These are phyloP conservation scores for Sphagnum magellanicum DNA, from an alignment of 228 moss, liverwort and hornwort genomes.

Conservation along the genomic window DNA sequence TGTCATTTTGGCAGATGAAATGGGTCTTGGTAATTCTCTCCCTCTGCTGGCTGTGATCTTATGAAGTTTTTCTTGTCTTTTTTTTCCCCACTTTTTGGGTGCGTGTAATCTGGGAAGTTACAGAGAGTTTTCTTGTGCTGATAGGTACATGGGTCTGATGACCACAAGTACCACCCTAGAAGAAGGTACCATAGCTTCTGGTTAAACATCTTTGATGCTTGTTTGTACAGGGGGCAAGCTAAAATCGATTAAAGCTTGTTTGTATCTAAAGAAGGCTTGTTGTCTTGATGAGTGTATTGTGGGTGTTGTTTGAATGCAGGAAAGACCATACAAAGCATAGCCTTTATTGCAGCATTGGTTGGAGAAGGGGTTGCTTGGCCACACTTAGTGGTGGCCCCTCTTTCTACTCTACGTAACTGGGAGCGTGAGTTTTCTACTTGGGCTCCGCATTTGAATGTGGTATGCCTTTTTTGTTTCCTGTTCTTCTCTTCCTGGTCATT, in stretches of 20 bases:
- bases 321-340: constrained; percentile 82
- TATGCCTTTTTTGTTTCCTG: constrained; percentile 19
- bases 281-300: too few species aligned
- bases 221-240: neutral
- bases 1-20: constrained; percentile 96
- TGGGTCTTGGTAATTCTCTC: constrained; percentile 66
- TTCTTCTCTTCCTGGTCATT: neutral
- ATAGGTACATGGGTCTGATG: too few species aligned
- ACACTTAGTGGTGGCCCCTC: constrained; percentile 88
- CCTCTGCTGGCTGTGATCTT: neutral
- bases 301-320: constrained; percentile 25
- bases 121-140: too few species aligned
- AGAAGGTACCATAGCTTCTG: too few species aligned
- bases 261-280: too few species aligned
- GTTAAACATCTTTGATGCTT: neutral
- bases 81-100: neutral
- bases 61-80: neutral
- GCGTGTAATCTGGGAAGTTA: too few species aligned
- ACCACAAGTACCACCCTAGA: too few species aligned
- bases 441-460: constrained; percentile 97
- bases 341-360: constrained; percentile 71
- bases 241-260: neutral
- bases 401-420: constrained; percentile 89
- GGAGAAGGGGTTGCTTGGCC: constrained; percentile 84
- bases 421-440: constrained; percentile 93